These are phyloP conservation scores for Polytrichum formosum DNA, from an alignment of 225 moss, liverwort and hornwort genomes.

Conservation along the genomic window DNA sequence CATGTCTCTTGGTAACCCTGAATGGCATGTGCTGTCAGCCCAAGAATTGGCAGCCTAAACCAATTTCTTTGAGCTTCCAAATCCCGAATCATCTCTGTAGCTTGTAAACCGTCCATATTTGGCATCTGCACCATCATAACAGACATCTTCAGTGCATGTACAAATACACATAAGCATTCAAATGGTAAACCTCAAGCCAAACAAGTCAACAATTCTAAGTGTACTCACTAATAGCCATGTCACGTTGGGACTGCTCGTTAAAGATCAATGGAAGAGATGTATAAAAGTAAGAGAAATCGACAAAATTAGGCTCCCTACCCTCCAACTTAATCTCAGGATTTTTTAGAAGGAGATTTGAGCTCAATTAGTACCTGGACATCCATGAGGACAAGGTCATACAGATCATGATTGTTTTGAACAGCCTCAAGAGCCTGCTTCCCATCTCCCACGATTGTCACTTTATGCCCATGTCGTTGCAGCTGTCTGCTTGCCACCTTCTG, in stretches of 20 bases:
- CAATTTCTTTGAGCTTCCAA: conserved; percentile 45
- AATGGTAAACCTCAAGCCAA: no score
- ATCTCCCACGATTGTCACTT: conserved; percentile 72
- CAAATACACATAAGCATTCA: no score
- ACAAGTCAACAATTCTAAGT: no score
- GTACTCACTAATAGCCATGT: no score
- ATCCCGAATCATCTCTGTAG: conserved; percentile 59
- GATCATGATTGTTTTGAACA: conserved; percentile 43
- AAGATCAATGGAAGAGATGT: no score
- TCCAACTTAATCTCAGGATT: no score
- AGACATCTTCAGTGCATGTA: no score
- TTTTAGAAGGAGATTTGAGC: no score
- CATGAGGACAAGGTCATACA: conserved; percentile 84
- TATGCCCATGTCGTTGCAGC: conserved; percentile 71
- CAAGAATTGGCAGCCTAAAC: conserved; percentile 61
- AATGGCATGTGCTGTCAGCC: conserved; percentile 84
- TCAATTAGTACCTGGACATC: conserved; percentile 73
- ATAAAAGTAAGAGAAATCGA: no score
- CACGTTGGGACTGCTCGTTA: no score
- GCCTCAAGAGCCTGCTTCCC: conserved; percentile 70
- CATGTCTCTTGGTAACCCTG: conserved; percentile 79
- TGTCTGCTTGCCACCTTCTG: conserved; percentile 84
- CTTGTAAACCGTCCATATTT: conserved; percentile 73
- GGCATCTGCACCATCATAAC: conserved; percentile 60
- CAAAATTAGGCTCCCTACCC: no score